These are phyloP conservation scores for Trichosporon faecale DNA, from an alignment of 1,284 basidiomycete species.

Conservation along the genomic window DNA sequence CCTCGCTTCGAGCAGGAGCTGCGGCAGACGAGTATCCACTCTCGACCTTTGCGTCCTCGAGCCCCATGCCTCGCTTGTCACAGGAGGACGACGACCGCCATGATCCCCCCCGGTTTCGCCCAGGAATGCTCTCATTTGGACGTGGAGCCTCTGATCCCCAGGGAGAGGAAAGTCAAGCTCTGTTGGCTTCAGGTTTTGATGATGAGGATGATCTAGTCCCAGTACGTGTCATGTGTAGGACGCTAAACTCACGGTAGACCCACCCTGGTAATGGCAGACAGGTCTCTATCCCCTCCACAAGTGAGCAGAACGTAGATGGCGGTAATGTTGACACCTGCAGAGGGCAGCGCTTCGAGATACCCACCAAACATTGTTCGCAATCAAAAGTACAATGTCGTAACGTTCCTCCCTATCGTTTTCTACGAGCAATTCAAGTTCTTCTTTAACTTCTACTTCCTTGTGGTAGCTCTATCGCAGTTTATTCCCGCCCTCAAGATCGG, in stretches of 20 bases:
- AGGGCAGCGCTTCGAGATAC: conserved; percentile 42
- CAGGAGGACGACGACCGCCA: background rate
- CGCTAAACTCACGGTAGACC: background rate
- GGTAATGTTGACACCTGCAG: background rate
- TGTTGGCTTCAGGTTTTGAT: background rate
- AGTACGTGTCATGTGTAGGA: background rate
- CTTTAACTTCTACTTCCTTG: conserved; percentile 98
- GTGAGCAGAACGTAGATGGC: background rate
- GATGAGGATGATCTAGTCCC: background rate
- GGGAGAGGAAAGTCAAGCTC: background rate
- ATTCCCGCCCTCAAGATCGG: conserved; percentile 94
- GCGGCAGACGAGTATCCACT: conserved; percentile 3
- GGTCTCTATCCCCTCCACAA: background rate
- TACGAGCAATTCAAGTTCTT: conserved; percentile 99
- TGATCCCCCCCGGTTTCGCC: background rate
- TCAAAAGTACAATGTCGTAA: conserved; percentile 94
- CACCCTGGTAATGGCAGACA: background rate
- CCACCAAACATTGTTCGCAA: conserved; percentile 86
- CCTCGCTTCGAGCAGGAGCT: background rate
- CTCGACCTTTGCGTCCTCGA: background rate
- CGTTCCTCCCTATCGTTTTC: conserved; percentile 92
- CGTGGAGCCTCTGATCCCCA: background rate
- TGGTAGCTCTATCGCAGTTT: conserved; percentile 94
- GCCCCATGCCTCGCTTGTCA: conserved; percentile 1
- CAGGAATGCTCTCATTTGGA: background rate